Conservation (phyloP, 2,329 filamentous ascomycete species). For the Cryoendolithus antarcticus region DNA sequence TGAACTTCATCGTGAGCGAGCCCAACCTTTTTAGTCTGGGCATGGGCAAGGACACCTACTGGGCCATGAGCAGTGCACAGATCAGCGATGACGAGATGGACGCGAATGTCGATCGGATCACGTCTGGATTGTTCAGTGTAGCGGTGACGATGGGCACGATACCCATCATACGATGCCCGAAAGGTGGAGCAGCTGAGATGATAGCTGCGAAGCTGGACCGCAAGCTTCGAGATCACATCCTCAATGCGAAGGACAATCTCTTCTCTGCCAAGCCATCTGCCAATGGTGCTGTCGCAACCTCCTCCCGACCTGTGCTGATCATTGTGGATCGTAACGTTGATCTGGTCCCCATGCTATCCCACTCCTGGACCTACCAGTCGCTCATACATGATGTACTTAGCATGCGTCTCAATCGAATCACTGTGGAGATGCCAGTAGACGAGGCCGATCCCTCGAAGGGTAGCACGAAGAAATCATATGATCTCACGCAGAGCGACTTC, state of each 20-base stretch:
- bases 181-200: slow-evolving; percentile 83
- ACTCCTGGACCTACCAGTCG: slow-evolving; percentile 85
- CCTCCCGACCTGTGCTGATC: slow-evolving; percentile 76
- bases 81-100: slow-evolving; percentile 87
- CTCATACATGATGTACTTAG: slow-evolving; percentile 67
- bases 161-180: slow-evolving; percentile 88
- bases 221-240: slow-evolving; percentile 87
- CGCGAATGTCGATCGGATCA: slow-evolving; percentile 74
- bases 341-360: slow-evolving; percentile 94
- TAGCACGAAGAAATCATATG: slow-evolving; percentile 76
- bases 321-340: slow-evolving; percentile 94
- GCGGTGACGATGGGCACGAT: slow-evolving; percentile 96
- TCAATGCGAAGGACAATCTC: slow-evolving; percentile 96
- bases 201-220: slow-evolving; percentile 89
- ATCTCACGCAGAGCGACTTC: slow-evolving; percentile 80
- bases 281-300: slow-evolving; percentile 48
- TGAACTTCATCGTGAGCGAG: slow-evolving; percentile 94
- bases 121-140: slow-evolving; percentile 93
- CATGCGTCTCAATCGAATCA: slow-evolving; percentile 86
- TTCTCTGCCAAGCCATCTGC: slow-evolving; percentile 61
- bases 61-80: slow-evolving; percentile 86
- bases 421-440: slow-evolving; percentile 71
- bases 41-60: slow-evolving; percentile 87
- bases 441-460: slow-evolving; percentile 63
- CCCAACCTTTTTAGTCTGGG: slow-evolving; percentile 91